Percentiles rank a stretch among this genome's conserved stretches.
Evolutionary conservation across 345 rosid species (phyloP).

Genomic region (Eucalyptus viminalis): DNA sequence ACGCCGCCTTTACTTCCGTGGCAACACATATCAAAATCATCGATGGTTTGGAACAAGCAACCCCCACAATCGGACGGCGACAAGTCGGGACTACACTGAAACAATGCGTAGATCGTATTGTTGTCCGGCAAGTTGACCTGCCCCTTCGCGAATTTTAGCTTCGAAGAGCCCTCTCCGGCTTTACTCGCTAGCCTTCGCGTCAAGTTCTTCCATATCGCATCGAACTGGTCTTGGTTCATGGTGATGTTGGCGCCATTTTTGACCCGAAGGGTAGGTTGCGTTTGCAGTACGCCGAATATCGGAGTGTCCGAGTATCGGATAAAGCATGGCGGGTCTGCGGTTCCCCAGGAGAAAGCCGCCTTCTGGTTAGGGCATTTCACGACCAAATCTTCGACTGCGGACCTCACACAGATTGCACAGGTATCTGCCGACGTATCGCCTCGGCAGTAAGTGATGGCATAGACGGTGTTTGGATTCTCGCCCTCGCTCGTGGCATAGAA

Average conservation of each 20-base stretch:
- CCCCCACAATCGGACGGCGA: constrained; percentile 6
- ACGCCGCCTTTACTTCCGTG: constrained; percentile 23
- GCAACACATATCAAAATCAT: background rate
- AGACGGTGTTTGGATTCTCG: too few relatives aligned
- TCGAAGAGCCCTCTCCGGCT: constrained; percentile 10
- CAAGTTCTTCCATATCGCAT: constrained; percentile 14
- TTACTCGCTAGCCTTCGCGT: background rate
- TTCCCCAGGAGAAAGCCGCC: constrained; percentile 12
- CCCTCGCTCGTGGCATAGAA: too few relatives aligned
- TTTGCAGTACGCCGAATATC: constrained; percentile 5
- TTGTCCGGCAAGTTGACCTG: background rate
- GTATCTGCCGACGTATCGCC: too few relatives aligned
- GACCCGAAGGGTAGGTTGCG: background rate
- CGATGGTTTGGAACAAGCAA: constrained; percentile 8
- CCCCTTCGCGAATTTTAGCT: constrained; percentile 21
- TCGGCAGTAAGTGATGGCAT: too few relatives aligned
- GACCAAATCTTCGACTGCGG: background rate
- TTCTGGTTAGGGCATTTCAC: constrained; percentile 18
- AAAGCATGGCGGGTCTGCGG: constrained; percentile 5
- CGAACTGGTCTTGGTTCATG: constrained; percentile 2
- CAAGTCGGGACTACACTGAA: constrained; percentile 51
- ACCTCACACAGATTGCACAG: background rate
- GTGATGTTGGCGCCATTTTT: background rate
- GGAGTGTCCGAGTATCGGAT: constrained; percentile 5
- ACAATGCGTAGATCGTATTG: constrained; percentile 13